Base-by-base conservation (phyloP, 2,329 filamentous ascomycete species). In the Thelonectria rubi region DNA sequence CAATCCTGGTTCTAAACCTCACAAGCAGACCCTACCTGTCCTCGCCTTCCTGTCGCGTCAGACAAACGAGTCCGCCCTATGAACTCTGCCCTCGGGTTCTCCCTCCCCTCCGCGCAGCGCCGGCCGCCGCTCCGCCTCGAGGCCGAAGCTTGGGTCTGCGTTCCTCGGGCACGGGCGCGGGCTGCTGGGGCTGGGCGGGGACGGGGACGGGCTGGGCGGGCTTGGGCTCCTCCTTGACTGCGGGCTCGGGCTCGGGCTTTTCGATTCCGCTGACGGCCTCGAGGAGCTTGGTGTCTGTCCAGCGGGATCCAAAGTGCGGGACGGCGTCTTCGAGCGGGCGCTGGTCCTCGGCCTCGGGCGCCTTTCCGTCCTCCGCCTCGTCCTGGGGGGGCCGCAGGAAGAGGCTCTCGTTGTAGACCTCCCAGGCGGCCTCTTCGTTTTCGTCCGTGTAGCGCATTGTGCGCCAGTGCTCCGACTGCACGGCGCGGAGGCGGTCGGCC, bases 381-480 rank as follows among this genome's bases (percentile, higher is more conserved):
- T 65, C 65, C 11, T 65, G 40, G 6, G 58, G 32, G 6, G 71
- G 65, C 9, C 62, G 67, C 11, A 79, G 70, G 63, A 79, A 89
- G 65, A 97, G 85, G 65, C 88, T 89, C 67, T 91, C 86, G 60
- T 89, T 84, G 76, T 93, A 97, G 32, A 88, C 84, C 30, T 87
- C 84, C 87, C 92, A 97, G 3, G 93, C 89, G 60, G 87, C 85
- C 65, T 88, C 84, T 57, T 88, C 87, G 72, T 95, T 90, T 75
- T 96, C 92, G 74, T 97, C 92, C 53, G 91, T 84, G 81, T 94
- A 97, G 63, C 87, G 83, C 75, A 97, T 85, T 63, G 84, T 86
- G 66, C 87, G 86, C 95, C 95, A 99, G 58, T 84, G 81, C 75
- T 99, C 94, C 54, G 88, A 86, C 79, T 96, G 91, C 45, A 96